Evolutionary conservation across 495 filamentous ascomycete genomes (phyloP).

Genomic region (Penicillium flavigenum): DNA sequence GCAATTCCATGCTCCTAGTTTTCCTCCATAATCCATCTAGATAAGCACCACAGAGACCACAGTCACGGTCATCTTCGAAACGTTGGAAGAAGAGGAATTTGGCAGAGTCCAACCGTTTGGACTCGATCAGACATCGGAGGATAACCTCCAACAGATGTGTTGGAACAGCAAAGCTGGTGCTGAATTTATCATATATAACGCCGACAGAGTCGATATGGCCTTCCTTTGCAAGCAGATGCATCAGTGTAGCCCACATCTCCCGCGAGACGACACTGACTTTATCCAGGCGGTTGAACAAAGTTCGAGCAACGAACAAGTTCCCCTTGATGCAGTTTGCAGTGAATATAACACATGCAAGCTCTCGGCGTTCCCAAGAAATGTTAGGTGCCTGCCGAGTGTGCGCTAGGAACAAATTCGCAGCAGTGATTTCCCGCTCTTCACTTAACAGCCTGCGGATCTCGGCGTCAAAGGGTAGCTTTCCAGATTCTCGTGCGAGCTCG

Average conservation of each 20-base stretch:
- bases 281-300: conserved; percentile 40
- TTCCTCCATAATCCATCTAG: conserved; percentile 47
- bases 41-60: conserved; percentile 41
- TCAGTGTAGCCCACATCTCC: conserved; percentile 42
- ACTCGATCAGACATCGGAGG: conserved; percentile 43
- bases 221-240: conserved; percentile 42
- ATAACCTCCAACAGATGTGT: conserved; percentile 40
- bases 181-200: conserved; percentile 35
- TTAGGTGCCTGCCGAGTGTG: not conserved
- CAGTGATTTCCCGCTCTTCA: conserved; percentile 33
- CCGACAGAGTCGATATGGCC: conserved; percentile 43
- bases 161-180: conserved; percentile 28
- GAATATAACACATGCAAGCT: conserved; percentile 35
- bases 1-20: conserved; percentile 39
- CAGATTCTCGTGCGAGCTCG: conserved; percentile 6
- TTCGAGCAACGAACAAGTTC: conserved; percentile 43
- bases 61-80: conserved; percentile 34
- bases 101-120: conserved; percentile 37
- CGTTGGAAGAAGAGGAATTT: conserved; percentile 37
- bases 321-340: conserved; percentile 40
- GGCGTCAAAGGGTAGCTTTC: conserved; percentile 15
- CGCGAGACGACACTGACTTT: conserved; percentile 33
- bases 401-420: conserved; percentile 40
- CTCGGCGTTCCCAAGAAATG: conserved; percentile 33
- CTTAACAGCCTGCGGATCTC: conserved; percentile 21